Conservation (phyloP, 345 rosid species). For the Noccaea caerulescens region DNA sequence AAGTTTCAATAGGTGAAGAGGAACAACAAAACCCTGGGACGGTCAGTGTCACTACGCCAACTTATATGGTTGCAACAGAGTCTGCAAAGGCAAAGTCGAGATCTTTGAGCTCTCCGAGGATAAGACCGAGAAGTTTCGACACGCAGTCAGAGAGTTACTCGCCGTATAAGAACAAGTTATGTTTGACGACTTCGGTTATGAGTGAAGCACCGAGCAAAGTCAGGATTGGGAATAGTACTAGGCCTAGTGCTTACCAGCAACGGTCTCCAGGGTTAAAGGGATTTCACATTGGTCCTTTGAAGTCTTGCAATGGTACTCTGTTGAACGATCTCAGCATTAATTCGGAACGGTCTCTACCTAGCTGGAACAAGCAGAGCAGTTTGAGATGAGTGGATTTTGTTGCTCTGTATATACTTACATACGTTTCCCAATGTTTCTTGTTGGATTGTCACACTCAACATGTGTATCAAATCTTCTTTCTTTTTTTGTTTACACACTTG, state of each 20-base stretch:
- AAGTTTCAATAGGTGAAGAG: constrained; percentile 69
- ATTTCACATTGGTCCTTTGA: constrained; percentile 51
- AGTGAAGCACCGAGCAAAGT: constrained; percentile 54
- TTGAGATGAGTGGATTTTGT: constrained; percentile 44
- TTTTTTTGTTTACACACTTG: constrained; percentile 10
- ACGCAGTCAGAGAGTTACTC: constrained; percentile 85
- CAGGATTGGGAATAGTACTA: constrained; percentile 31
- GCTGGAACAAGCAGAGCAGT: constrained; percentile 49
- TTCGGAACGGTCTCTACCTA: constrained; percentile 56
- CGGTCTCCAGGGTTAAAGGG: constrained; percentile 79
- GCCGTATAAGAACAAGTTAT: constrained; percentile 68
- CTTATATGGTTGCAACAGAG: constrained; percentile 93
- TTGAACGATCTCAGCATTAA: constrained; percentile 63
- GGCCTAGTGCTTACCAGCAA: constrained; percentile 62
- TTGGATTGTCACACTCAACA: constrained; percentile 15
- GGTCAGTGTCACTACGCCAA: constrained; percentile 49
- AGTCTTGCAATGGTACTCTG: constrained; percentile 45
- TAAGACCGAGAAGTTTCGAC: constrained; percentile 66
- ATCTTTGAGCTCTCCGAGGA: constrained; percentile 73
- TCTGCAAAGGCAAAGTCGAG: constrained; percentile 87
- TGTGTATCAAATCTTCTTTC: constrained; percentile 26
- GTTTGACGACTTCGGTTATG: constrained; percentile 48
- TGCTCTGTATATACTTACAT: constrained; percentile 32
- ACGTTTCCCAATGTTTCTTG: constrained; percentile 32
- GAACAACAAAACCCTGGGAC: constrained; percentile 46